Conservation (phyloP, 1,139 yeast genomes). For the Nakaseomyces nivariensis region DNA sequence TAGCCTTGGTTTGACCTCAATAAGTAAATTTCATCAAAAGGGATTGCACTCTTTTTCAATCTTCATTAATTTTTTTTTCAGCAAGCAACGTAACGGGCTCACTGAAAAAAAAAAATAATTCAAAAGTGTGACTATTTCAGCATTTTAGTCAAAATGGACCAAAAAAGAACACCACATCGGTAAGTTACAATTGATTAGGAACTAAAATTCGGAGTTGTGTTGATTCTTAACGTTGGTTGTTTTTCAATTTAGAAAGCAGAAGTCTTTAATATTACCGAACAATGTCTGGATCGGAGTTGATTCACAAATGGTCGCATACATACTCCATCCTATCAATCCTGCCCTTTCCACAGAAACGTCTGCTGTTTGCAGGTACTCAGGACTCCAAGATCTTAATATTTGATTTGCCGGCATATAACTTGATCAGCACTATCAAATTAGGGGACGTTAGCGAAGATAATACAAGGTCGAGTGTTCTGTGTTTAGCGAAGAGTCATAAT, state of each 20-base stretch:
- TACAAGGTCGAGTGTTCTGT: constrained; percentile 57
- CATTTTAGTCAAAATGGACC: no score
- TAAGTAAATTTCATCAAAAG: no score
- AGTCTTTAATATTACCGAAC: background rate
- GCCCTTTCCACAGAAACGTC: constrained; percentile 46
- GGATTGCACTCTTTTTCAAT: no score
- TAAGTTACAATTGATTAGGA: no score
- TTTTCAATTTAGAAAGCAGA: background rate
- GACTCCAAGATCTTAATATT: constrained; percentile 70
- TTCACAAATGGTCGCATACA: constrained; percentile 70
- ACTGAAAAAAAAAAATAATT: no score
- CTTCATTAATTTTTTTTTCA: no score
- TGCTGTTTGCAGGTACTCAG: constrained; percentile 87
- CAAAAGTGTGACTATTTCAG: no score
- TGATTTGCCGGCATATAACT: constrained; percentile 55
- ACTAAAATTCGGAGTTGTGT: no score
- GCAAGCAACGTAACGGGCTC: no score
- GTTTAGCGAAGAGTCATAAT: constrained; percentile 48
- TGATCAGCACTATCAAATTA: constrained; percentile 20
- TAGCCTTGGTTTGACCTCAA: no score
- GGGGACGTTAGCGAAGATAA: constrained; percentile 34
- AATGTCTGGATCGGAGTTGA: constrained; percentile 17
- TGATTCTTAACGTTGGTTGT: no score
- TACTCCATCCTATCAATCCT: constrained; percentile 74
- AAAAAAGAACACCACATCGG: no score